A percentile compares a stretch with the other conserved stretches of the same genome.
These are phyloP conservation scores for Macroventuria anomochaeta DNA, from an alignment of 2,329 filamentous ascomycete species.

Conservation along the genomic window DNA sequence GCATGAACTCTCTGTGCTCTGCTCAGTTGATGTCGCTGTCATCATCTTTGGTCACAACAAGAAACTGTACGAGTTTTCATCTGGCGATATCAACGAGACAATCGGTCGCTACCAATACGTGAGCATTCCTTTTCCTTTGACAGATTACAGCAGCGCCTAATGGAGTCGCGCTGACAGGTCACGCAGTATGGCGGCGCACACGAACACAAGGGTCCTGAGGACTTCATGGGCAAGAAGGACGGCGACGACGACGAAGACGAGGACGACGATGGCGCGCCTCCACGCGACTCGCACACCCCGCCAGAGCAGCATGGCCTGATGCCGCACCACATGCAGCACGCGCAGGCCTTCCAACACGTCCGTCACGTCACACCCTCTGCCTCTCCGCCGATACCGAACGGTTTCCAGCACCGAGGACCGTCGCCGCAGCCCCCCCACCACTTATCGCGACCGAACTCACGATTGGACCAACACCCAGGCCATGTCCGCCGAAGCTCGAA, in stretches of 20 bases:
- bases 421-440: constrained; percentile 76
- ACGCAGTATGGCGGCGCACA: constrained; percentile 85
- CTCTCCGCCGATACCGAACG: constrained; percentile 84
- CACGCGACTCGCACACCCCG: constrained; percentile 68
- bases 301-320: constrained; percentile 65
- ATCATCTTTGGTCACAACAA: constrained; percentile 99
- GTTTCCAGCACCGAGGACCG: constrained; percentile 74
- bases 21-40: constrained; percentile 97
- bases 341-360: constrained; percentile 77
- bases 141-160: constrained; percentile 29
- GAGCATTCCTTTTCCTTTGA: constrained; percentile 51
- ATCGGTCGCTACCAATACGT: constrained; percentile 91
- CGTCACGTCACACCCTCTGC: constrained; percentile 82
- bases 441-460: constrained; percentile 59
- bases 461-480: constrained; percentile 76
- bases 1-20: constrained; percentile 96
- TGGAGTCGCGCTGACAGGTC: constrained; percentile 29
- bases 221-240: constrained; percentile 81
- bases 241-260: constrained; percentile 80
- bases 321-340: constrained; percentile 56
- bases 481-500: constrained; percentile 78
- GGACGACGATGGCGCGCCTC: constrained; percentile 73
- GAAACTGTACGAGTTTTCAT: constrained; percentile 98
- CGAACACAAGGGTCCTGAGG: constrained; percentile 93
- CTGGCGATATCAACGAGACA: constrained; percentile 88